Base-by-base conservation (phyloP, 371 early-diverging fungal species). In the Encephalitozoon hellem region DNA sequence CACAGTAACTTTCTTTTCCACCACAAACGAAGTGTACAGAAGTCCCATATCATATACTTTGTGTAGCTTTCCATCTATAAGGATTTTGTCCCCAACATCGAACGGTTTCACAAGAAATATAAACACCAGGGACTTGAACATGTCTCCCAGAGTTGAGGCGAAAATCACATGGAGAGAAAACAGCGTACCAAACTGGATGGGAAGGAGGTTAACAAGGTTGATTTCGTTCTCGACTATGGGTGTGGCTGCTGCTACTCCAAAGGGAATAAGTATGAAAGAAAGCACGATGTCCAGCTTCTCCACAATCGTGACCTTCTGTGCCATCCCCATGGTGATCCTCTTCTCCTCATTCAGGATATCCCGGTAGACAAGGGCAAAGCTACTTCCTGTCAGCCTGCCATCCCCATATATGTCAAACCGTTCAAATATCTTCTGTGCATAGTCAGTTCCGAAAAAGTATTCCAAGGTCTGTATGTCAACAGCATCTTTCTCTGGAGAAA, bases 51-150 rank as follows among this genome's bases (percentile, higher is more conserved):
- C 78, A 4, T 67, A 1, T 9, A 84, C 82, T 26, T 67, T 63
- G 30, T 73, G 77, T 1, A 67, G 18, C 23, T 77, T 53, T 3
- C 64, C 72, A 38, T 75, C 59, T 4, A 81, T 26, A 30, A 38
- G 45, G 6, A 84, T 52, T 9, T 55, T 63, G 66, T 84, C 84
- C 15, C 79, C 80, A 43, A 81, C 49, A 28, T 84, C 84, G 74
- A 77, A 84, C 39, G 80, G 74, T 8, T 82, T 6, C 18, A 82
- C 69, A 45, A 77, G 68, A 39, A 84, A 81, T 11, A 80, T 69
- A 66, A 84, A 81, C 12, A 76, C 45, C n/a, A 84, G 21, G 5
- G 78, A 70, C 39, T 39, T 51, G 53, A 81, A 71, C n/a, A 77
- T 15, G 0, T 81, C 81, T 38, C 55, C 9, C 15, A 77, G 45